These are phyloP conservation scores for Herpotrichia juniperi DNA, from an alignment of 2,329 filamentous ascomycete species.

Conservation along the genomic window DNA sequence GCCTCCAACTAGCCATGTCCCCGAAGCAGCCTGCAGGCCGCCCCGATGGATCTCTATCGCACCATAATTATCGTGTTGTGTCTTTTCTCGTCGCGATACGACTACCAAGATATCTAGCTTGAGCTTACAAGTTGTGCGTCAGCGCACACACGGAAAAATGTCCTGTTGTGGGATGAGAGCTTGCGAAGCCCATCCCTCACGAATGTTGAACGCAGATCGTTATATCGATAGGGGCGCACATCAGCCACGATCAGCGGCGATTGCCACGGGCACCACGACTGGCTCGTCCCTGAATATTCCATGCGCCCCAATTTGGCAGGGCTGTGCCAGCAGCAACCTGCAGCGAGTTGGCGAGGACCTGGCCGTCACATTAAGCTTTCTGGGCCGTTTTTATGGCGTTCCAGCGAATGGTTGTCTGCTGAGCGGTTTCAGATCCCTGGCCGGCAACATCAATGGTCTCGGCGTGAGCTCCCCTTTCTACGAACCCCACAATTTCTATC, in stretches of 20 bases:
- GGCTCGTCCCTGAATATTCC: neutral
- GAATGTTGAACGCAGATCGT: neutral
- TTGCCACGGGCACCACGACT: neutral
- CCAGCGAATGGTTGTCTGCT: slow-evolving; percentile 4
- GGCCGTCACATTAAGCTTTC: slow-evolving; percentile 13
- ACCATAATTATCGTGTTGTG: neutral
- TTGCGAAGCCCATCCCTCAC: no score
- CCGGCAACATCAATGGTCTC: slow-evolving; percentile 4
- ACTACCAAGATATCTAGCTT: no score
- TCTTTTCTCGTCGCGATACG: no score
- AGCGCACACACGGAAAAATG: no score
- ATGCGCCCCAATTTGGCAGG: neutral
- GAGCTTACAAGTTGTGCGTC: no score
- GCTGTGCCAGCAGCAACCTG: neutral
- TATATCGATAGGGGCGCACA: neutral
- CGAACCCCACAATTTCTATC: slow-evolving; percentile 1
- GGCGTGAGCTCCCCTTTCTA: slow-evolving; percentile 6
- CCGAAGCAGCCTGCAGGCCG: neutral
- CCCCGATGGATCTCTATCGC: neutral
- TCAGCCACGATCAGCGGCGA: neutral
- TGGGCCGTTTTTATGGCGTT: slow-evolving; percentile 11
- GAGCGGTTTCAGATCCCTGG: slow-evolving; percentile 16
- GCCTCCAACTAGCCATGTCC: neutral
- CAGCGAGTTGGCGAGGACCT: neutral
- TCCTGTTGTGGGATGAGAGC: neutral